Base-by-base conservation (phyloP, 768 basidiomycete species). In the Kondoa subrosea region DNA sequence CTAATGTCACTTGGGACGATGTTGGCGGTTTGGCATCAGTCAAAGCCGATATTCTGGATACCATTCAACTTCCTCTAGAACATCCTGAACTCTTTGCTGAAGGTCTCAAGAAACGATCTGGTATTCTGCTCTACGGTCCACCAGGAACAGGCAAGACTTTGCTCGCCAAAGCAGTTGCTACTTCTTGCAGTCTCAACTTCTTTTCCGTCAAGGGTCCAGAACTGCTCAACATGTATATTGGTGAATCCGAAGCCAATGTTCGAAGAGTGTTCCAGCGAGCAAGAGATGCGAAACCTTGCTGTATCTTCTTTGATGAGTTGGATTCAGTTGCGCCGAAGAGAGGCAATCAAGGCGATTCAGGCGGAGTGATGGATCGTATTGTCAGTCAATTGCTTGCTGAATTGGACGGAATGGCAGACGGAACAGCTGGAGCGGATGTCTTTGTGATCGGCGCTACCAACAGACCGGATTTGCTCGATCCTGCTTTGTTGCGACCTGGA, bases 111-210 rank as follows among this genome's bases (percentile, higher is more conserved):
- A 96, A 96, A 77, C 82, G 95, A 73, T 96, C 92, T 67, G 92
- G 92, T 3, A 87, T 97, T 58, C 82, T 97, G 31, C 83, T 99
- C 1, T 87, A 96, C 76, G 95, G 95, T 8, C 92, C 91, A 8
- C 91, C 95, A 2, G 95, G 95, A 33, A 99, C 95, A 12, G 95
- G 95, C 21, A 99, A 99, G 78, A 99, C 95, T 0, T 90, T 95
- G 74, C 81, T 99, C 1, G 93, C 95, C 16, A 86, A 93, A 70
- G 91, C 92, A 4, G 91, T 99, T 69, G 91, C 93, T 3, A 83
- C 86, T 0, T 90, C 91, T 2, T 89, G 88, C 2, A 83, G 82
- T 32, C 88, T 91, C 25, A 85, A 87, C 60, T 89, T 95, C 32
- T 83, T 99, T 71, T 85, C 91, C 58, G 86, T 97, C 75, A 95